Conservation (phyloP, 2,329 filamentous ascomycete species). For the Fusarium sp. region DNA sequence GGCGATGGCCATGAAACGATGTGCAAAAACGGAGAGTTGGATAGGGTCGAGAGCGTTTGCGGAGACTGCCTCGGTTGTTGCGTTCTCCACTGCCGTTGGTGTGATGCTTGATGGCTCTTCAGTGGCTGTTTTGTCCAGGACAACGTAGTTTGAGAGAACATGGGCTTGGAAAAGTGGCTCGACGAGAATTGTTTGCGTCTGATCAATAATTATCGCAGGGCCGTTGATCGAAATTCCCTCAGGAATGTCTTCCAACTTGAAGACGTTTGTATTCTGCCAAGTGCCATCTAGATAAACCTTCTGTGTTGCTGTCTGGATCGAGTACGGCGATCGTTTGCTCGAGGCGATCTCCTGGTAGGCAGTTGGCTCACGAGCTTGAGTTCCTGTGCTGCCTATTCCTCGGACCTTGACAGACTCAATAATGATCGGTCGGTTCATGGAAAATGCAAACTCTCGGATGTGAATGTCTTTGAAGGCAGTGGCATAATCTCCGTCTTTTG, state of each 20-base stretch:
- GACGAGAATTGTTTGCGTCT: conserved; percentile 48
- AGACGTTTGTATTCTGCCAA: conserved; percentile 17
- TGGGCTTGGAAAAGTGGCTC: conserved; percentile 44
- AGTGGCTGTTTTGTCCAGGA: conserved; percentile 41
- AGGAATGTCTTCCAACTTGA: conserved; percentile 3
- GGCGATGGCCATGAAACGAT: conserved; percentile 69
- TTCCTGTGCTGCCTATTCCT: conserved; percentile 10
- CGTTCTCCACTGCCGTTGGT: too few relatives aligned
- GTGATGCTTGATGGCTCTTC: not conserved
- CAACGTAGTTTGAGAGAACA: conserved; percentile 46
- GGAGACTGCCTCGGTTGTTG: not conserved
- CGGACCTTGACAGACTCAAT: conserved; percentile 54
- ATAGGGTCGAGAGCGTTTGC: conserved; percentile 57
- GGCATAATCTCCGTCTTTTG: conserved; percentile 50
- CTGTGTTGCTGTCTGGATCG: not conserved
- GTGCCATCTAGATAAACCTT: conserved; percentile 9
- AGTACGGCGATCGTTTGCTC: not conserved
- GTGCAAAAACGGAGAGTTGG: conserved; percentile 64
- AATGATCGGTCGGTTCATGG: conserved; percentile 50
- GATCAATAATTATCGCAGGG: conserved; percentile 48
- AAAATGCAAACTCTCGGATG: conserved; percentile 56
- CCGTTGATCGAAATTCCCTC: conserved; percentile 35
- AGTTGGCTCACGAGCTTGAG: not conserved
- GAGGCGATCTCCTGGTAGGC: not conserved
- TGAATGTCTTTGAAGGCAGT: conserved; percentile 52